phyloP scores from a whole-genome alignment of 2,329 filamentous ascomycete species.

The Fusarium nygamai region DNA sequence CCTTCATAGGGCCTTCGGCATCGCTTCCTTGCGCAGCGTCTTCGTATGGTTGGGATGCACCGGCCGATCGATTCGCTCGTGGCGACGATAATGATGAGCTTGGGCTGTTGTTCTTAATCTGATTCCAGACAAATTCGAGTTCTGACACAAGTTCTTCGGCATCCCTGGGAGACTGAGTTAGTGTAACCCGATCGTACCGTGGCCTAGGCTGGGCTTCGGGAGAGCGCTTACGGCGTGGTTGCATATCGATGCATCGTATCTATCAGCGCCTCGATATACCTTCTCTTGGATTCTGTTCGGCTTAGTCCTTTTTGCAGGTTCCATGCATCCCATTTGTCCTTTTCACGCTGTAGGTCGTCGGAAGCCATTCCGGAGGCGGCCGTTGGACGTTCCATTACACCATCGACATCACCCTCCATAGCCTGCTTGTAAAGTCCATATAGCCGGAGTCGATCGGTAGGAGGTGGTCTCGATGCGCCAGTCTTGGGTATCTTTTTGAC shows the following conservation, averaged over 20 bases:
- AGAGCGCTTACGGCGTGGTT: slow-evolving; percentile 73
- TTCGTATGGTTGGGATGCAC: slow-evolving; percentile 55
- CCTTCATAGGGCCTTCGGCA: slow-evolving; percentile 68
- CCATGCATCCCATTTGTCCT: slow-evolving; percentile 93
- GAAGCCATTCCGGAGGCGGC: slow-evolving; percentile 56
- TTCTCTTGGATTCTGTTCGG: slow-evolving; percentile 90
- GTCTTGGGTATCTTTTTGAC: slow-evolving; percentile 98
- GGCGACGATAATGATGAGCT: slow-evolving; percentile 68
- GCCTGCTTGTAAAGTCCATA: slow-evolving; percentile 99
- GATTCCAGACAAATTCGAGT: slow-evolving; percentile 99
- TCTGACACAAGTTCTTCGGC: slow-evolving; percentile 89
- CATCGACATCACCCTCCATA: slow-evolving; percentile 97
- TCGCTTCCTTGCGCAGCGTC: slow-evolving; percentile 59
- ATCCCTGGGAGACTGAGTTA: slow-evolving; percentile 61
- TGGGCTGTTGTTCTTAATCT: slow-evolving; percentile 87
- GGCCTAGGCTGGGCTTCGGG: background rate
- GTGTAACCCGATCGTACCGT: slow-evolving; percentile 8
- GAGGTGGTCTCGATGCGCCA: slow-evolving; percentile 87
- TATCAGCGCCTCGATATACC: slow-evolving; percentile 93
- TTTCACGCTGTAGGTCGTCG: slow-evolving; percentile 67
- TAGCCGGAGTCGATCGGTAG: slow-evolving; percentile 84
- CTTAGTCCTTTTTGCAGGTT: slow-evolving; percentile 84
- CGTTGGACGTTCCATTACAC: slow-evolving; percentile 86
- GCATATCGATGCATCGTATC: slow-evolving; percentile 98
- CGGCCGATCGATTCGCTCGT: slow-evolving; percentile 52